Evolutionary conservation across 305 asterid species (phyloP).

Genomic region (Solanum hybrid): DNA sequence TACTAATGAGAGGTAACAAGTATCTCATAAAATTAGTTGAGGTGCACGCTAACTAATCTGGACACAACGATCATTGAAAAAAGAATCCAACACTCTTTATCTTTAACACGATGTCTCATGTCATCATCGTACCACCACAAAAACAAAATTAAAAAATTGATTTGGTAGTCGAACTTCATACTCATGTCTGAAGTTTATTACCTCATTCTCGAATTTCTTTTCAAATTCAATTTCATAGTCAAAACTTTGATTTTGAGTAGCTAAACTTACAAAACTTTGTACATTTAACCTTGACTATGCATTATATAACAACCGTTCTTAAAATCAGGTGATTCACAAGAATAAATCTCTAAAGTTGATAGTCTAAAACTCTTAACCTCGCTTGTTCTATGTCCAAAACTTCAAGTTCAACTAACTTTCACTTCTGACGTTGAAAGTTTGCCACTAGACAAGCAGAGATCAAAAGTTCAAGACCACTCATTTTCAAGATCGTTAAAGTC

Average conservation of each 20-base stretch:
- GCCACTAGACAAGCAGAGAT: neutral
- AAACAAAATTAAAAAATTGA: neutral
- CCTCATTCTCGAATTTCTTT: neutral
- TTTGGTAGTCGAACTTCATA: neutral
- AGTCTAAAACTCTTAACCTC: neutral
- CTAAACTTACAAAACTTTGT: neutral
- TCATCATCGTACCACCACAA: neutral
- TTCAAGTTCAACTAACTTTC: neutral
- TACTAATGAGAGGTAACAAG: neutral
- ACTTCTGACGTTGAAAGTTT: neutral
- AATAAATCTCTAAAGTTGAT: neutral
- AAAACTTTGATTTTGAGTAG: neutral
- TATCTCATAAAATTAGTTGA: neutral
- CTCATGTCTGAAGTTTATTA: neutral
- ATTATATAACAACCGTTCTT: neutral
- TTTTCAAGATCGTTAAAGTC: neutral
- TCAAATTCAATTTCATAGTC: neutral
- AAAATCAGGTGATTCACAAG: neutral
- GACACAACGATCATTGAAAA: neutral
- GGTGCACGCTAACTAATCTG: neutral
- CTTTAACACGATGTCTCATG: neutral
- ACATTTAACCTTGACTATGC: neutral
- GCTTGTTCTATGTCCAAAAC: neutral
- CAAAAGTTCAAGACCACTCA: neutral
- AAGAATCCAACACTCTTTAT: neutral